phyloP scores from a whole-genome alignment of 2,329 filamentous ascomycete genomes.

The Fonsecaea pedrosoi region DNA sequence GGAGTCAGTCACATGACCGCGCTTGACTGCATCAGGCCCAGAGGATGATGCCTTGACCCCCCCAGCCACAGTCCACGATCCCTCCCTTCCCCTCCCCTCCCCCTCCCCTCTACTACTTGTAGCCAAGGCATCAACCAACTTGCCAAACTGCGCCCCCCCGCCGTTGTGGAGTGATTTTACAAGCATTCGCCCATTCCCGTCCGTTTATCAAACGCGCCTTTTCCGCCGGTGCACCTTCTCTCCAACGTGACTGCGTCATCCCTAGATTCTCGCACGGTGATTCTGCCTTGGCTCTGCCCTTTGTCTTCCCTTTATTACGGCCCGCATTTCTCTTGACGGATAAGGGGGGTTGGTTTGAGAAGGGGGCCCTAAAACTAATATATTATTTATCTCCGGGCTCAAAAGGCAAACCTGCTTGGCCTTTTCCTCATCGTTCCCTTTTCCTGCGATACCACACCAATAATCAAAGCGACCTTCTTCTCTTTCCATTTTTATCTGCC shows the following conservation, averaged over 20 bases:
- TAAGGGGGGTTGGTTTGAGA: background rate
- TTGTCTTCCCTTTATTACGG: background rate
- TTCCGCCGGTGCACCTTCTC: background rate
- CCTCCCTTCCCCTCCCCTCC: background rate
- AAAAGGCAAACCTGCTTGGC: conserved; percentile 12
- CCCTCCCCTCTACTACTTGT: background rate
- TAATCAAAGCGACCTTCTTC: background rate
- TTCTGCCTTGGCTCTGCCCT: conserved; percentile 11
- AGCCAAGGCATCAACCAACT: background rate
- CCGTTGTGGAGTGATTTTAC: background rate
- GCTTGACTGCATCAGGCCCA: conserved; percentile 6
- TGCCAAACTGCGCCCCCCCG: conserved; percentile 4
- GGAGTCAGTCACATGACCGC: conserved; percentile 7
- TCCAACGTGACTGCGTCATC: background rate
- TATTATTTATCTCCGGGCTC: conserved; percentile 3
- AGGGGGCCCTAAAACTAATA: background rate
- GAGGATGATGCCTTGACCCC: background rate
- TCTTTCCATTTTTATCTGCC: background rate
- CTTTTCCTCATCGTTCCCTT: background rate
- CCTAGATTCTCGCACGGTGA: conserved; percentile 5
- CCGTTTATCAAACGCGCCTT: background rate
- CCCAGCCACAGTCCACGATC: conserved; percentile 2
- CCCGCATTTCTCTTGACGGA: background rate
- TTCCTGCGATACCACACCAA: no score
- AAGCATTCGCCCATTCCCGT: background rate